Base-by-base conservation (phyloP, 495 filamentous ascomycete genomes). In the Xylaria curta region DNA sequence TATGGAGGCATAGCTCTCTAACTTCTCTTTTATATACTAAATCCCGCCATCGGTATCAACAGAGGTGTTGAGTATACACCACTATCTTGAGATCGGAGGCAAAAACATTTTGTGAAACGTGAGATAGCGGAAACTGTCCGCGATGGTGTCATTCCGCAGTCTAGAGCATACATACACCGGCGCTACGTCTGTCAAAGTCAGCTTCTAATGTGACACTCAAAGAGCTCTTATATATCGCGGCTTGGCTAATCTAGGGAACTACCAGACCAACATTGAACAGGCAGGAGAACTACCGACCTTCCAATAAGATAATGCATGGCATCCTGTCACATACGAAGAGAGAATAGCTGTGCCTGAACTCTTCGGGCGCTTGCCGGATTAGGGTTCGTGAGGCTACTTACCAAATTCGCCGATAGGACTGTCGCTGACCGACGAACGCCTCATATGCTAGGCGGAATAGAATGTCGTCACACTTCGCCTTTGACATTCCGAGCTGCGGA, bases 351-450 rank as follows among this genome's bases (percentile, higher is more conserved):
- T 10, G 17, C 26, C 46, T 40, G 26, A 40, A 54, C 6, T 12
- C 13, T 24, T 15, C 47, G 1, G 9, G 13, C 26, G 31, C 64
- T 49, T 66, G 64, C 64, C 64, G n/a, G 2, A 66, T 66, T 66
- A 19, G 64, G 64, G 47, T 38, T 38, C 33, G 47, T 42, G 47
- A 28, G 38, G 31, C 31, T 49, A 54, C 64, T 66, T 47, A 24
- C 33, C 49, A 17, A n/a, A 17, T 44, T 36, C 44, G 17, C 26
- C 40, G 26, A 53, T 40, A 28, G 64, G 8, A 15, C 8, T 49
- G 26, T 66, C 63, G 63, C 63, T 66, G 63, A 51, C 63, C 63
- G 63, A 51, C 19, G 44, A 49, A 19, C 46, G 51, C 42, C 28
- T 47, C 21, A 10, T 54, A 24, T 54, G 26, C 2, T 54, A 2